Base-by-base conservation (phyloP, 2,329 filamentous ascomycete species). In the Ambrosiella beaveri region DNA sequence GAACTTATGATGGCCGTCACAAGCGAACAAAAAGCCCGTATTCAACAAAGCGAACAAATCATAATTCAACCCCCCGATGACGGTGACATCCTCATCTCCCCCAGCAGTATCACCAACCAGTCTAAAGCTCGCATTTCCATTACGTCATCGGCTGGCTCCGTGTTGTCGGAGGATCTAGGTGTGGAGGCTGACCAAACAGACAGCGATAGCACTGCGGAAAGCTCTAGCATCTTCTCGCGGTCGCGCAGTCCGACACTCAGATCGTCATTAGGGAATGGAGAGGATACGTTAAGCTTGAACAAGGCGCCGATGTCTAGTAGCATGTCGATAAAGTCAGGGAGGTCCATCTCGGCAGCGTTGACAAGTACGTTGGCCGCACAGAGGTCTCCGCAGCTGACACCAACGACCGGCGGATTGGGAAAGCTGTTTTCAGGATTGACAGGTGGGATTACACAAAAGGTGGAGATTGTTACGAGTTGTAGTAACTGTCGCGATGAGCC, bases 211-310 rank as follows among this genome's bases (percentile, higher is more conserved):
- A 65, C 70, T 17, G 56, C 56, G 5, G 76, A 77, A 61, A 71
- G 68, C 17, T 75, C 74, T 39, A 82, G 78, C 64, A 72, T 84
- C 44, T 84, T 84, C 64, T 82, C 79, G 12, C 71, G 79, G 45
- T 76, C 76, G 41, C 72, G 79, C 27, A 82, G 78, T 63, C 80
- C 80, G 1, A 77, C 78, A 7, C 13, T 57, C 35, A 53, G 53
- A 9, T 59, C 57, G 7, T 59, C 52, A 7, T 36, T 59, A 11
- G 54, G 50, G 4, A 39, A 36, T n/a, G 49, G 54, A 19, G 57
- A 59, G 41, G 53, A 59, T 17, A n/a, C 19, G 1, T n/a, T 47
- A 12, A 19, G 11, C 44, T 39, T 57, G 5, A 17, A 54, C 13
- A 36, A 36, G 7, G 51, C 51, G 3, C 12, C 40, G 5, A 70